Conservation (phyloP, 148 eudicot species). For the Nepenthes mirabilis region DNA sequence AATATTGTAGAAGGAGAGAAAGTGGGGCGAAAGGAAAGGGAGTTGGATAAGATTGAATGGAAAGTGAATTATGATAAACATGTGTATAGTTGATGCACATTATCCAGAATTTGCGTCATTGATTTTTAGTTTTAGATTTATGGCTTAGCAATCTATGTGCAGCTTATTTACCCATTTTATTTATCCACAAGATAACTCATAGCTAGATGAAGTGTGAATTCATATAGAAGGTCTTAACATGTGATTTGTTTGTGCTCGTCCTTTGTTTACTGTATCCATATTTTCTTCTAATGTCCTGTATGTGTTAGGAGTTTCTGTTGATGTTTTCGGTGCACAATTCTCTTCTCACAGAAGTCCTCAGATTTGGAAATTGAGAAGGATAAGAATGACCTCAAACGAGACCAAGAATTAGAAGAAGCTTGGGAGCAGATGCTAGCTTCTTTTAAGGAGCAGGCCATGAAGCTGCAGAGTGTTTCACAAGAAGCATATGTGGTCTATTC, state of each 20-base stretch:
- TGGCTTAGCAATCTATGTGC: too few species aligned
- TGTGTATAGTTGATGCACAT: too few species aligned
- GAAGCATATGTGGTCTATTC: constrained; percentile 85
- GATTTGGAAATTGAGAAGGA: constrained; percentile 40
- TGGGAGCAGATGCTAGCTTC: constrained; percentile 62
- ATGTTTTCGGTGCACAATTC: not conserved
- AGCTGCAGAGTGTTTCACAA: constrained; percentile 67
- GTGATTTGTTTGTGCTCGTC: not conserved
- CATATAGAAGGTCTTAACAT: not conserved
- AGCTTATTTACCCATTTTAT: too few species aligned
- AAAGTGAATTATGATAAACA: too few species aligned
- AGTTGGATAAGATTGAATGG: too few species aligned
- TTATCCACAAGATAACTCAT: too few species aligned
- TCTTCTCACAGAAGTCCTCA: constrained; percentile 28
- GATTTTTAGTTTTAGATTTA: too few species aligned
- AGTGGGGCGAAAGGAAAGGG: too few species aligned
- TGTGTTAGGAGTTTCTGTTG: not conserved
- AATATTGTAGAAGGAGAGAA: too few species aligned
- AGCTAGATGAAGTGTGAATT: not conserved
- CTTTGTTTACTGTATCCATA: not conserved
- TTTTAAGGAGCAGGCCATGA: constrained; percentile 74
- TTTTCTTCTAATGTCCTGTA: not conserved
- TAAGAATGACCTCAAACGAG: constrained; percentile 27
- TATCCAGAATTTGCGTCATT: too few species aligned
- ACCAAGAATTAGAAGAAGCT: constrained; percentile 62